Base-by-base conservation (phyloP, 192 early-diverging fungal species). In the Haplosporangium gracile region DNA sequence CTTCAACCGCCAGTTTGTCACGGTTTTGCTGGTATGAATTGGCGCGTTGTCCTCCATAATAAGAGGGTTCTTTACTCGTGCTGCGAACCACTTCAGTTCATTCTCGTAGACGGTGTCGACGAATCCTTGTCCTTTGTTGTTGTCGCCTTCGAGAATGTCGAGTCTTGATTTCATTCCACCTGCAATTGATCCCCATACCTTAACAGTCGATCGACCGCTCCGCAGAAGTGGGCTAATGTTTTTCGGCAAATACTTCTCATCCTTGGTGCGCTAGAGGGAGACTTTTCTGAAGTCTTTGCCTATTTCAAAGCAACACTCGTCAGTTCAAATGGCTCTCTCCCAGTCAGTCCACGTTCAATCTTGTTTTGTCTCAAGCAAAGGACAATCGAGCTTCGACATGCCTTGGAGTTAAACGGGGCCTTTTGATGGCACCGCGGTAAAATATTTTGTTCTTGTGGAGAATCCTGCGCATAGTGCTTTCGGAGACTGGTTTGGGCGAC, bases 101-200 rank as follows among this genome's bases (percentile, higher is more conserved):
- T 20, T 76, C 68, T 36, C 1, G 36, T 36, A 36, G 36, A 36
- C 36, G 2, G 36, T 36, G 2, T 36, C 36, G 36, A 36, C 36
- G 36, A 36, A 2, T 36, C 36, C 36, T 36, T 36, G 36, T 36
- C 36, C 36, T 36, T 36, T 36, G 42, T 68, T 76, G 9, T 76
- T 45, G 63, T 76, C 42, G 29, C 75, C 57, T 9, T 68, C 63
- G 15, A 45, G 39, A 68, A 76, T n/a, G 60, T 68, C 75, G 9
- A 68, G 11, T 11, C 40, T 68, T 47, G 63, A 76, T 29, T 76
- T 47, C 34, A 15, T 76, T 39, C 40, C 15, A 7, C 74, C 20
- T 53, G 36, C 36, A 26, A 75, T 81, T 39, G 7, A 72, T 34
- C 73, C 80, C 80, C 80, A 82, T n/a, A 82, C 13, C 74, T 26